Percentiles rank a stretch among this genome's conserved stretches.
phyloP scores from a whole-genome alignment of 176 grass and related monocot genomes.

The Carex kokanica region DNA sequence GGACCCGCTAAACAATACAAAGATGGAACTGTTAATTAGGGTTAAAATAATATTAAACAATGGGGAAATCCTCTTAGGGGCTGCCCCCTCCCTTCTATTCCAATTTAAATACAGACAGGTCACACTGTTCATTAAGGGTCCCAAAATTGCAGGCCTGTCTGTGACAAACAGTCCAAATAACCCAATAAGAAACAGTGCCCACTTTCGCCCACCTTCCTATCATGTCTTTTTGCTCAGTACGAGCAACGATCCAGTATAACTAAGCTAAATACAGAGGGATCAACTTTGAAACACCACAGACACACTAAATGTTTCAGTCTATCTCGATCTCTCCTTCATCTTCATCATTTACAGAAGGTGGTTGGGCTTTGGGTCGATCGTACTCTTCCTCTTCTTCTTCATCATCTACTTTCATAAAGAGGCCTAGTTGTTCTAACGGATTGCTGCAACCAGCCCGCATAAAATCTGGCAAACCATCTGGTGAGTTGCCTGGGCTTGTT shows the following conservation, averaged over 20 bases:
- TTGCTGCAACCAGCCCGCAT: conserved; percentile 42
- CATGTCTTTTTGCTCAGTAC: neutral
- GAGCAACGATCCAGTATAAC: neutral
- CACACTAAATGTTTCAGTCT: conserved; percentile 28
- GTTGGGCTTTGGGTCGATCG: neutral
- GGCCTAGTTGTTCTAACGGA: conserved; percentile 76
- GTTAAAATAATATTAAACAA: neutral
- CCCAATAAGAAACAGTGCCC: conserved; percentile 17
- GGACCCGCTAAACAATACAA: neutral
- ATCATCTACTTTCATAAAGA: conserved; percentile 83
- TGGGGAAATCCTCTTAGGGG: neutral
- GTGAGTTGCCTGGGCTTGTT: conserved; percentile 62
- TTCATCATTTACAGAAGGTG: conserved; percentile 35
- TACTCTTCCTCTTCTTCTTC: conserved; percentile 88
- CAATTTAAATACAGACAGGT: conserved; percentile 13
- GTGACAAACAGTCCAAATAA: conserved; percentile 27
- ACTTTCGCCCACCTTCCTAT: neutral
- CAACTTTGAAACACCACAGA: neutral
- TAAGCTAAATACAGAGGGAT: conserved; percentile 12
- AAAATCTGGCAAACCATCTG: conserved; percentile 63
- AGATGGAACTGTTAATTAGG: neutral
- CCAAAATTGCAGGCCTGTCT: conserved; percentile 31
- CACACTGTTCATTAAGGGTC: conserved; percentile 30
- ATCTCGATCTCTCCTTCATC: conserved; percentile 63
- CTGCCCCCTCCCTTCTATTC: neutral